These are phyloP conservation scores for Yamadazyma sp. DNA, from an alignment of 805 yeast species.

Conservation along the genomic window DNA sequence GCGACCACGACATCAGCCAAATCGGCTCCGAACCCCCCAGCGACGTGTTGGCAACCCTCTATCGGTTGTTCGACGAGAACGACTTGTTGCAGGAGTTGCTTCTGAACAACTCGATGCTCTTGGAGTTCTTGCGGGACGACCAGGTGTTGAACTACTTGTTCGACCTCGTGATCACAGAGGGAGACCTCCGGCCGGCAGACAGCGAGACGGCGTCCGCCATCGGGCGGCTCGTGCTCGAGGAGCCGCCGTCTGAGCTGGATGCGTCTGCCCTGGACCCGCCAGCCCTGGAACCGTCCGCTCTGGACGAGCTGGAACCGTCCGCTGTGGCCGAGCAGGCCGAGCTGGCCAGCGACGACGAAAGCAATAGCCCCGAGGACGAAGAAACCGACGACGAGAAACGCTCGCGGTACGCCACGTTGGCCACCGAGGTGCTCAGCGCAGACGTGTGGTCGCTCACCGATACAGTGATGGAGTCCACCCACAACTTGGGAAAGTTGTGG, in stretches of 20 bases:
- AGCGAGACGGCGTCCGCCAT: conserved; percentile 4
- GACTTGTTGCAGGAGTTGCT: conserved; percentile 44
- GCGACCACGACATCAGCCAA: conserved; percentile 14
- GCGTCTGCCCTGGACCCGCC: too few species aligned
- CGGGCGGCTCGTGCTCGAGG: too few species aligned
- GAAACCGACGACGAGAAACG: conserved; percentile 35
- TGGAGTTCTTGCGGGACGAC: conserved; percentile 43
- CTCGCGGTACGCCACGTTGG: conserved; percentile 43
- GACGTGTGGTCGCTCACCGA: conserved; percentile 95
- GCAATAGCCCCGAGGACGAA: conserved; percentile 12
- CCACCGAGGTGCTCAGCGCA: conserved; percentile 86
- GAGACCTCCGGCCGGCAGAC: too few species aligned
- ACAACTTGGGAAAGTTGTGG: conserved; percentile 75
- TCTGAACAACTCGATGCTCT: conserved; percentile 40
- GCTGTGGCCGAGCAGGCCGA: not conserved
- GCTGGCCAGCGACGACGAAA: conserved; percentile 26
- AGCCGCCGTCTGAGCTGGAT: too few species aligned
- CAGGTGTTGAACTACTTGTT: conserved; percentile 35
- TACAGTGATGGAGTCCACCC: conserved; percentile 74
- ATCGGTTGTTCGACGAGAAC: conserved; percentile 41
- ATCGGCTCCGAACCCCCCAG: not conserved
- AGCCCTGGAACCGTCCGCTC: too few species aligned
- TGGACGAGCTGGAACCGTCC: not conserved
- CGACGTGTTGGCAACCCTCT: conserved; percentile 21
- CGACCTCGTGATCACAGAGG: conserved; percentile 38